phyloP scores from a whole-genome alignment of 2,329 filamentous ascomycete genomes.

The Fonsecaea pedrosoi region DNA sequence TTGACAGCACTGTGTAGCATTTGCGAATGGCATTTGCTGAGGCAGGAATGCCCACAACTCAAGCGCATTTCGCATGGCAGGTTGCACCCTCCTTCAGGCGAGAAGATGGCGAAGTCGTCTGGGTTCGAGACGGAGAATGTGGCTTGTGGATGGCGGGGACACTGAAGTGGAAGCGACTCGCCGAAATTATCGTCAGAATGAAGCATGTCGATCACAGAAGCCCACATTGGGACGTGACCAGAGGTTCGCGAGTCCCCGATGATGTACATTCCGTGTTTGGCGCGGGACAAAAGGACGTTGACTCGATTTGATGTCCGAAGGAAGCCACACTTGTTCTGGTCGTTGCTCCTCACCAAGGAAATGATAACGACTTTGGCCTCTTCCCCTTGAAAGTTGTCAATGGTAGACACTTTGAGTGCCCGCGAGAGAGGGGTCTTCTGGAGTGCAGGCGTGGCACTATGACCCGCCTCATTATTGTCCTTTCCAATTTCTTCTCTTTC shows the following conservation, averaged over 20 bases:
- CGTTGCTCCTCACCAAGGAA: slow-evolving; percentile 74
- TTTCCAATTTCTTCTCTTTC: slow-evolving; percentile 46
- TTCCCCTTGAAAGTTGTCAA: slow-evolving; percentile 81
- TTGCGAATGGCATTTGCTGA: slow-evolving; percentile 54
- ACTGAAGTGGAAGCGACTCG: slow-evolving; percentile 59
- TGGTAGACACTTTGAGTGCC: slow-evolving; percentile 65
- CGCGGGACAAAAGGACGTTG: slow-evolving; percentile 67
- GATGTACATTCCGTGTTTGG: slow-evolving; percentile 73
- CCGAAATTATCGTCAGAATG: slow-evolving; percentile 57
- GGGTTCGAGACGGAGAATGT: slow-evolving; percentile 60
- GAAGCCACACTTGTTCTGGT: slow-evolving; percentile 65
- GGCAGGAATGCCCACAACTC: slow-evolving; percentile 55
- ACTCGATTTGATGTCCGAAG: slow-evolving; percentile 70
- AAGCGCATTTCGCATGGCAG: slow-evolving; percentile 56
- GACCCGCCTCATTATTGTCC: slow-evolving; percentile 41
- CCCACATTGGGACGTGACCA: slow-evolving; percentile 48
- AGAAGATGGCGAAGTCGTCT: slow-evolving; percentile 63
- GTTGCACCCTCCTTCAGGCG: slow-evolving; percentile 68
- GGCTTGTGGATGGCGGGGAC: slow-evolving; percentile 65
- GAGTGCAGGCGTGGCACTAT: background rate
- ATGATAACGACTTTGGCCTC: slow-evolving; percentile 74
- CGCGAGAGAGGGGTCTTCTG: slow-evolving; percentile 53
- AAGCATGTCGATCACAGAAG: slow-evolving; percentile 56
- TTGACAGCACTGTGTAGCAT: slow-evolving; percentile 50
- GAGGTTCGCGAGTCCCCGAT: slow-evolving; percentile 71